Evolutionary conservation across 1,284 basidiomycete species (phyloP).

Genomic region (Trichosporon asahii): DNA sequence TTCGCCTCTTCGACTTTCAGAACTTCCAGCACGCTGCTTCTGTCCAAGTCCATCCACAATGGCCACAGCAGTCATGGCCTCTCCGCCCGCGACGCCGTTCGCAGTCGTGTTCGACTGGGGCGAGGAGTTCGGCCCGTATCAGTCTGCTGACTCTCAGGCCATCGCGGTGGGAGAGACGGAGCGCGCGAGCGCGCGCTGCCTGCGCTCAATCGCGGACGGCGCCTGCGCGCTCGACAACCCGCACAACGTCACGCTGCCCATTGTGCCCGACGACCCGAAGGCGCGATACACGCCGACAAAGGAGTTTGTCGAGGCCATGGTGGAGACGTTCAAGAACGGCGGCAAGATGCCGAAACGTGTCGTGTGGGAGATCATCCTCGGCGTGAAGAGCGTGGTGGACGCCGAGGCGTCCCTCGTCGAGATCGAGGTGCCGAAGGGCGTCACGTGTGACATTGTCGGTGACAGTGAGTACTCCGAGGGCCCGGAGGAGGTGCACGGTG

Average conservation of each 20-base stretch:
- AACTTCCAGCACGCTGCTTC: background rate
- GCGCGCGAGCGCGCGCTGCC: constrained; percentile 66
- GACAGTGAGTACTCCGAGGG: constrained; percentile 57
- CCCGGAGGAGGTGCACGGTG: background rate
- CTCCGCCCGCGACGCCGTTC: background rate
- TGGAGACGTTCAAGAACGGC: constrained; percentile 87
- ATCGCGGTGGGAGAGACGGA: constrained; percentile 86
- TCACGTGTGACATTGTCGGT: constrained; percentile 85
- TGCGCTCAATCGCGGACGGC: constrained; percentile 77
- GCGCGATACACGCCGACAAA: constrained; percentile 63
- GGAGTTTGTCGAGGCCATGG: constrained; percentile 80
- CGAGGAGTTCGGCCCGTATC: background rate
- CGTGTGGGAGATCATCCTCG: constrained; percentile 93
- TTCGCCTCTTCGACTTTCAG: too few species aligned
- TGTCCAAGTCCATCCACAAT: background rate
- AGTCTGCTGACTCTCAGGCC: constrained; percentile 56
- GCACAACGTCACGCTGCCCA: constrained; percentile 63
- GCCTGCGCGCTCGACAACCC: constrained; percentile 44
- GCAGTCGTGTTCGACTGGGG: background rate
- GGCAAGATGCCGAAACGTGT: constrained; percentile 73
- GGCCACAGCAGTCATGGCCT: background rate
- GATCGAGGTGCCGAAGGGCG: constrained; percentile 69
- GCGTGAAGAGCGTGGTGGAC: constrained; percentile 67
- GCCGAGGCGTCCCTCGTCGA: constrained; percentile 81
- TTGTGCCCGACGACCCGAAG: constrained; percentile 55